phyloP scores from a whole-genome alignment of 1,139 yeast species.

The Geotrichum restrictum region DNA sequence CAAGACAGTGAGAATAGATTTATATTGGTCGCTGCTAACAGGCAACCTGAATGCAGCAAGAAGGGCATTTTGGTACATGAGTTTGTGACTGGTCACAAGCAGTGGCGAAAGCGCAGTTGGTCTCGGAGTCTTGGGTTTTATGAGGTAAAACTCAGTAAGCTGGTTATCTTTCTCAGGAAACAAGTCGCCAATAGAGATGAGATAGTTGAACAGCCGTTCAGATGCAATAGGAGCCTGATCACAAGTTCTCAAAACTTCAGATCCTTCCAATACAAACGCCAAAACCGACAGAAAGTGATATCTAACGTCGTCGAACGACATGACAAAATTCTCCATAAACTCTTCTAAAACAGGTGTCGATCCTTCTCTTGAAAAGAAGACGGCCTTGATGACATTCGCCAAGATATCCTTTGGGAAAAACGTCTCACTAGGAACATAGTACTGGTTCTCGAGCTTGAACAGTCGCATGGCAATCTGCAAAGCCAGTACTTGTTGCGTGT shows the following conservation, averaged over 20 bases:
- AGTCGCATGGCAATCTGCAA: conserved; percentile 62
- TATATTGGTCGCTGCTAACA: conserved; percentile 55
- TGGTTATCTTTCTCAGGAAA: conserved; percentile 34
- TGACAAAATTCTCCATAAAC: conserved; percentile 54
- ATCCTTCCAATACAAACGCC: conserved; percentile 20
- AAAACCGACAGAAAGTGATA: conserved; percentile 27
- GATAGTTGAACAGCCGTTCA: conserved; percentile 20
- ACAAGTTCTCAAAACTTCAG: conserved; percentile 10
- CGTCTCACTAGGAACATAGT: conserved; percentile 50
- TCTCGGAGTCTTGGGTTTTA: conserved; percentile 42
- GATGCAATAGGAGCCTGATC: conserved; percentile 18
- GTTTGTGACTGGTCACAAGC: conserved; percentile 56
- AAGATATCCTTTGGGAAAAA: conserved; percentile 63
- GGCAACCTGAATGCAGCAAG: conserved; percentile 51
- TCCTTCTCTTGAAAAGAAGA: conserved; percentile 42
- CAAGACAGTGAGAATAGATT: conserved; percentile 60
- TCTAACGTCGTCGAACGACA: conserved; percentile 40
- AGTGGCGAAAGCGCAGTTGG: conserved; percentile 50
- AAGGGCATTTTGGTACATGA: conserved; percentile 69
- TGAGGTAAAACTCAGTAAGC: conserved; percentile 34
- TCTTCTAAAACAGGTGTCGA: conserved; percentile 53
- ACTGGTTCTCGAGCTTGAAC: conserved; percentile 55
- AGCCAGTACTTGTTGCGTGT: conserved; percentile 56
- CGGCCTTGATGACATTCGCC: conserved; percentile 50
- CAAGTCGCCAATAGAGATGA: conserved; percentile 21